These are phyloP conservation scores for Trichoderma oligosporum DNA, from an alignment of 2,329 filamentous ascomycete genomes.

Conservation along the genomic window DNA sequence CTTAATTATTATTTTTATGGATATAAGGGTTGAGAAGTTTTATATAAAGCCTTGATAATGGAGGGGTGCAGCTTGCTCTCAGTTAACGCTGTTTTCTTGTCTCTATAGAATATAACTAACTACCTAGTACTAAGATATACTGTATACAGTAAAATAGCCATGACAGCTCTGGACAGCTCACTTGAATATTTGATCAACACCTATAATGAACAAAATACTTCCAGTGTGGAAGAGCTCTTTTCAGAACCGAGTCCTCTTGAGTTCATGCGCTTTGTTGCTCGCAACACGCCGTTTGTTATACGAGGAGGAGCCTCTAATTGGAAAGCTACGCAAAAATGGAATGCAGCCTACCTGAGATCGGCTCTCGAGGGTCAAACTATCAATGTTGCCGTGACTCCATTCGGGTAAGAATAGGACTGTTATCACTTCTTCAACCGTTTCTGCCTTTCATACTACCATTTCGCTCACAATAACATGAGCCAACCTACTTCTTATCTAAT, in stretches of 20 bases:
- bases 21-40: no score
- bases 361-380: slow-evolving; percentile 55
- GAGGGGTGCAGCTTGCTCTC: no score
- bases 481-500: background rate
- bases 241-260: slow-evolving; percentile 69
- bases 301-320: slow-evolving; percentile 59
- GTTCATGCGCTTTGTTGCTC: slow-evolving; percentile 73
- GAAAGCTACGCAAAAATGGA: slow-evolving; percentile 62
- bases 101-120: background rate
- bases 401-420: slow-evolving; percentile 47
- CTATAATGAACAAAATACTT: slow-evolving; percentile 70
- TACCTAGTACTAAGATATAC: background rate
- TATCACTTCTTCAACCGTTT: background rate
- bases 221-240: slow-evolving; percentile 55
- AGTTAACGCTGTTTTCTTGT: no score
- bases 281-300: slow-evolving; percentile 72
- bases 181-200: slow-evolving; percentile 54
- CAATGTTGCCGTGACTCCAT: slow-evolving; percentile 74
- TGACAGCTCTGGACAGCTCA: slow-evolving; percentile 10
- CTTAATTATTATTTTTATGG: no score
- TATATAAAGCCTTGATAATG: no score
- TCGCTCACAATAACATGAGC: no score
- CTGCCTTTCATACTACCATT: background rate
- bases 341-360: slow-evolving; percentile 53
- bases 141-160: background rate